A percentile compares a stretch with the other conserved stretches of the same genome.
Evolutionary conservation across 2,329 filamentous ascomycete species (phyloP).

Genomic region (Metarhizium sp.): DNA sequence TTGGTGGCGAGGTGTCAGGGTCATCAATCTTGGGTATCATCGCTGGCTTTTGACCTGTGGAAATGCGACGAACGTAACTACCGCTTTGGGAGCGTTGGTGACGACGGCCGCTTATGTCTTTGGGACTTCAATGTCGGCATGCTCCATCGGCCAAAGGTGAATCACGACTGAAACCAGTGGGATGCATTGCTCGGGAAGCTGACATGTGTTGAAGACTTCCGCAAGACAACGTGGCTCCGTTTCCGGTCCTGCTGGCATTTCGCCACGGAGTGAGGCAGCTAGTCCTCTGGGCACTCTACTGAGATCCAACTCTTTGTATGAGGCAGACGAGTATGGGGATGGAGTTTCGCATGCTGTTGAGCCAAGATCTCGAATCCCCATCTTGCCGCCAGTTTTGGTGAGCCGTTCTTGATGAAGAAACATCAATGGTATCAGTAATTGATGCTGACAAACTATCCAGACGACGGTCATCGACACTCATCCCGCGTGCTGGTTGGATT

Average conservation of each 20-base stretch:
- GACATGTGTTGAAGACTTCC: conserved; percentile 9
- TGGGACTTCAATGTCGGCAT: conserved; percentile 99
- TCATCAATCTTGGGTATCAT: conserved; percentile 91
- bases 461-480: conserved; percentile 80
- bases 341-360: conserved; percentile 72
- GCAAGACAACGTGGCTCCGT: conserved; percentile 39
- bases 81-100: conserved; percentile 89
- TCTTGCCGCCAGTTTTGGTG: conserved; percentile 85
- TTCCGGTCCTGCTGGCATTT: conserved; percentile 36
- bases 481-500: conserved; percentile 83
- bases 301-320: conserved; percentile 62
- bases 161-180: neutral
- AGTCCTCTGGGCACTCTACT: conserved; percentile 49
- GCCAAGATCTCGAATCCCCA: conserved; percentile 71
- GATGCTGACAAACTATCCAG: conserved; percentile 25
- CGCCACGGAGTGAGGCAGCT: conserved; percentile 53
- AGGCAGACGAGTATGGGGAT: conserved; percentile 44
- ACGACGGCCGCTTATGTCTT: conserved; percentile 80
- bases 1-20: conserved; percentile 90
- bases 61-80: conserved; percentile 93
- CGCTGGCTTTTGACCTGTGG: conserved; percentile 94
- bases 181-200: neutral
- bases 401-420: conserved; percentile 17
- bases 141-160: conserved; percentile 72
- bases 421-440: neutral